Percentiles rank a stretch among this genome's conserved stretches.
These are phyloP conservation scores for Nemania sp. DNA, from an alignment of 2,329 filamentous ascomycete species.

Conservation along the genomic window DNA sequence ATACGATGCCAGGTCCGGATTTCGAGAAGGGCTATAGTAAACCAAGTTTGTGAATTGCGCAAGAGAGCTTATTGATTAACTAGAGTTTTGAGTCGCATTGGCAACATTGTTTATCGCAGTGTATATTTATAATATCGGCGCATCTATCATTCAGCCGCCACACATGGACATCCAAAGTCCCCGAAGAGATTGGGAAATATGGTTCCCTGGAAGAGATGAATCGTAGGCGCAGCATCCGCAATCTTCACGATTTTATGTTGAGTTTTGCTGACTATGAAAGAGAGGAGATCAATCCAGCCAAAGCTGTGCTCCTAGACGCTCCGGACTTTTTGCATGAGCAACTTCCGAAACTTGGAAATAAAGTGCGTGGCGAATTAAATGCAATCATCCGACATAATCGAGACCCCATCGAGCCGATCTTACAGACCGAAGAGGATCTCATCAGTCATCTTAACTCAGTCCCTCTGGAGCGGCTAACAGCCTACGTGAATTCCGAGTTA, in stretches of 20 bases:
- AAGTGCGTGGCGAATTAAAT: neutral
- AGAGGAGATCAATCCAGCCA: conserved; percentile 3
- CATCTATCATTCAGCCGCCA: too few species aligned
- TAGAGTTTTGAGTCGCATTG: too few species aligned
- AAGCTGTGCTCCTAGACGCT: neutral
- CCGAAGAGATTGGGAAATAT: neutral
- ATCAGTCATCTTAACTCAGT: neutral
- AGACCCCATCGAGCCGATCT: neutral
- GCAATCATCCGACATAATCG: neutral
- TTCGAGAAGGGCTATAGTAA: too few species aligned
- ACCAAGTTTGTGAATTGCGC: too few species aligned
- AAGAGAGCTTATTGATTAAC: too few species aligned
- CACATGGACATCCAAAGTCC: too few species aligned
- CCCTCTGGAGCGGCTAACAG: neutral
- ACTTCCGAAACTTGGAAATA: neutral
- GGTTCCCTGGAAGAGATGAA: neutral
- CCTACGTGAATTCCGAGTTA: neutral
- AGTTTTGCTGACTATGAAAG: conserved; percentile 1
- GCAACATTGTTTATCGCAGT: too few species aligned
- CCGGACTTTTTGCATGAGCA: neutral
- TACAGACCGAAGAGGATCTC: neutral
- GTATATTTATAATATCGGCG: too few species aligned
- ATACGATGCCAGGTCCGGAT: too few species aligned
- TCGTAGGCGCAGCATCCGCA: neutral
- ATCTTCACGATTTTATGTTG: neutral